Conservation (phyloP, 441 rosid species). For the Aleurites moluccanus region DNA sequence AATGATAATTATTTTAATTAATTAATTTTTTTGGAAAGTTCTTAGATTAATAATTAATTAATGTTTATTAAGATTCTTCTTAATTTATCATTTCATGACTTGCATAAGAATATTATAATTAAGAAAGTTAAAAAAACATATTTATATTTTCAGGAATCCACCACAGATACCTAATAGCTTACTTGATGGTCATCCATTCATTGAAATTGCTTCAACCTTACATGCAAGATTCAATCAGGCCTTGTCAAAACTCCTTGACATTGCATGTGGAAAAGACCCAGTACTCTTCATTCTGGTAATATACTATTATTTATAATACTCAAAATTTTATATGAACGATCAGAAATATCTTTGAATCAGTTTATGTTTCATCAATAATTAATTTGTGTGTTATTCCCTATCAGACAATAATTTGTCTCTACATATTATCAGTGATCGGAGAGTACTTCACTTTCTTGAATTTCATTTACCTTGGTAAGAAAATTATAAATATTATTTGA, state of each 20-base stretch:
- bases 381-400: background rate
- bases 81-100: too few species aligned
- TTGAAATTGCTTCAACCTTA: constrained; percentile 39
- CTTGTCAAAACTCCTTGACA: constrained; percentile 41
- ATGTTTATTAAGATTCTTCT: too few species aligned
- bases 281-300: constrained; percentile 54
- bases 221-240: constrained; percentile 43
- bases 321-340: too few species aligned
- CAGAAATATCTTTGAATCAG: too few species aligned
- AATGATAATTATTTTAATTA: too few species aligned
- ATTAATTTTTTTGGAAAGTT: too few species aligned
- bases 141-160: constrained; percentile 43
- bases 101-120: too few species aligned
- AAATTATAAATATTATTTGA: background rate
- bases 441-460: constrained; percentile 65
- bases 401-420: constrained; percentile 56
- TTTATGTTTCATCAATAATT: background rate
- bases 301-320: background rate
- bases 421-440: constrained; percentile 67
- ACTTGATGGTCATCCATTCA: constrained; percentile 43
- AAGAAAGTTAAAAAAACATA: background rate
- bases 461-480: constrained; percentile 70
- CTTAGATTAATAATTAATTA: too few species aligned
- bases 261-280: constrained; percentile 66
- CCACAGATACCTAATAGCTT: constrained; percentile 48